Percentiles rank a stretch among this genome's conserved stretches.
Conservation (phyloP, 75 land plant genomes). For the Picea glauca region DNA sequence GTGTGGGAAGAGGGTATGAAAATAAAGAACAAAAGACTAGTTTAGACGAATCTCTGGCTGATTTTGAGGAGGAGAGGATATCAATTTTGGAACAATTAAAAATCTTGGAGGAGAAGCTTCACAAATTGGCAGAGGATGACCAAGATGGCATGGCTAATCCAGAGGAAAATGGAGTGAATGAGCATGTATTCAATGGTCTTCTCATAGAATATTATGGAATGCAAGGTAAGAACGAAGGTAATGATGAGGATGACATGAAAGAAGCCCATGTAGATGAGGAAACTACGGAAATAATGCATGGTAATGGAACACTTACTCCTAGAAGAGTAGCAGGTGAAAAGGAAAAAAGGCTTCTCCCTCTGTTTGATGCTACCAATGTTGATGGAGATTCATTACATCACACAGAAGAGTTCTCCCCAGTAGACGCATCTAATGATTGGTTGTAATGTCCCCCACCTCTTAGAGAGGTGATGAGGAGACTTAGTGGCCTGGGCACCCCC, state of each 20-base stretch:
- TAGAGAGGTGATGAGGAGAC: no score
- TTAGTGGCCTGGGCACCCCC: no score
- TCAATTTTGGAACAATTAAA: constrained; percentile 63
- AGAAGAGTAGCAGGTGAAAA: constrained; percentile 19
- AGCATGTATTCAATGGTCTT: no score
- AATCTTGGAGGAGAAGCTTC: constrained; percentile 59
- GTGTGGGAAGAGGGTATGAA: constrained; percentile 18
- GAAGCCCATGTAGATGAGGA: constrained; percentile 34
- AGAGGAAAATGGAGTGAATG: constrained; percentile 5
- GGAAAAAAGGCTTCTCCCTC: constrained; percentile 59
- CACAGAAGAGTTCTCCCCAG: constrained; percentile 14
- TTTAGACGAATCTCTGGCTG: constrained; percentile 44
- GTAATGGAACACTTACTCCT: constrained; percentile 20
- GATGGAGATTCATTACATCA: constrained; percentile 23
- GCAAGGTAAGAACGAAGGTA: not conserved
- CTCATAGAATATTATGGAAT: not conserved
- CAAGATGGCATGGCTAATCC: constrained; percentile 2
- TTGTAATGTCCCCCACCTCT: no score
- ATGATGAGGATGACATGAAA: constrained; percentile 14
- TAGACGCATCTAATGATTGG: constrained; percentile 13
- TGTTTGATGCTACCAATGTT: constrained; percentile 41
- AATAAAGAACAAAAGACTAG: not conserved
- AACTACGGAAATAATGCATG: constrained; percentile 12
- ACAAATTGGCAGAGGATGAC: constrained; percentile 34
- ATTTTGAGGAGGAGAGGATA: constrained; percentile 66